phyloP scores from a whole-genome alignment of 2,329 filamentous ascomycete genomes.

The Harringtonia lauricola region DNA sequence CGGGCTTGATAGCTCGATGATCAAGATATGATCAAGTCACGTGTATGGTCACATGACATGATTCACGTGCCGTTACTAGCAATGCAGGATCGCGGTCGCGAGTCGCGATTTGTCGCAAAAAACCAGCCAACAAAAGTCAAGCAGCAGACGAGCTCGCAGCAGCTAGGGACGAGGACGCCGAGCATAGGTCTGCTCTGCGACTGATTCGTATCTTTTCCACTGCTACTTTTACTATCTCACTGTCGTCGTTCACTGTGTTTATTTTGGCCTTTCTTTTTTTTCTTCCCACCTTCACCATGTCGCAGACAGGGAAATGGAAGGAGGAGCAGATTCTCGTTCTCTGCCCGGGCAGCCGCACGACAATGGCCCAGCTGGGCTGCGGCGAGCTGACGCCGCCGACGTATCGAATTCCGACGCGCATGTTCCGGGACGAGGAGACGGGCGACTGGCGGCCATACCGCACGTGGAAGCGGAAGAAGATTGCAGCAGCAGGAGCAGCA shows the following conservation, averaged over 20 bases:
- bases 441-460: conserved; percentile 68
- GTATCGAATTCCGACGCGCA: conserved; percentile 78
- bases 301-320: conserved; percentile 48
- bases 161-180: conserved; percentile 5
- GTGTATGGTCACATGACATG: neutral
- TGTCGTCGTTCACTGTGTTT: neutral
- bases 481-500: conserved; percentile 9
- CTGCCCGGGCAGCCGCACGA: conserved; percentile 77
- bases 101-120: conserved; percentile 10
- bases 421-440: conserved; percentile 79
- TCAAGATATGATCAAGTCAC: neutral
- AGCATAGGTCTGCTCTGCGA: conserved; percentile 6
- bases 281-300: conserved; percentile 27
- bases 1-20: too few species aligned
- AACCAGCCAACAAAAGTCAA: conserved; percentile 8
- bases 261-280: neutral
- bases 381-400: conserved; percentile 86
- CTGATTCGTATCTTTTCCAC: neutral
- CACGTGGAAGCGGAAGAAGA: conserved; percentile 55
- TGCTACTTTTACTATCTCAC: neutral
- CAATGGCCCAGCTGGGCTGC: conserved; percentile 82
- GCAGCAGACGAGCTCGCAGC: conserved; percentile 3
- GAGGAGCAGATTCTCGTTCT: conserved; percentile 60
- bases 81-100: conserved; percentile 1
- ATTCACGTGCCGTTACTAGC: conserved; percentile 1